Conservation (phyloP, 768 basidiomycete genomes). For the Asterophora parasitica region DNA sequence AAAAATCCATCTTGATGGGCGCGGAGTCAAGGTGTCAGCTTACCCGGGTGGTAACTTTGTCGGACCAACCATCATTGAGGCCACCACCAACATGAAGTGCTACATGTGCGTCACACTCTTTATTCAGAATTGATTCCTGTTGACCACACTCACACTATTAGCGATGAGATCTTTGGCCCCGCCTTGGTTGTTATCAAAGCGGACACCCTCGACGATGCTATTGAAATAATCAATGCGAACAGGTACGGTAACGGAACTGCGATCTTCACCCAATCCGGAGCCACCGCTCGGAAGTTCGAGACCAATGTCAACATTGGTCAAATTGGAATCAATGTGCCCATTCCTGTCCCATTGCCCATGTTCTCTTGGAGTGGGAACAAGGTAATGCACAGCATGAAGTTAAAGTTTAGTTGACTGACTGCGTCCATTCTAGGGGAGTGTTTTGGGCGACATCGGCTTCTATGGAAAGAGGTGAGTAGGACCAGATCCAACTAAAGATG, state of each 20-base stretch:
- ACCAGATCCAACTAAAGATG: neutral
- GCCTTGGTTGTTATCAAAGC: conserved; percentile 75
- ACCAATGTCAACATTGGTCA: conserved; percentile 83
- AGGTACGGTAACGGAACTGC: conserved; percentile 92
- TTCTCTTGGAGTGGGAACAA: conserved; percentile 98
- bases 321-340: conserved; percentile 90
- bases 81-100: conserved; percentile 75
- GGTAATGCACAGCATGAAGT: conserved; percentile 24
- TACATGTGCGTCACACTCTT: conserved; percentile 62
- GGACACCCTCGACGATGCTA: conserved; percentile 84
- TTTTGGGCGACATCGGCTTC: conserved; percentile 83
- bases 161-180: conserved; percentile 95
- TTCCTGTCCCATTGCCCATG: conserved; percentile 89
- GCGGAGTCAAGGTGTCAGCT: conserved; percentile 56
- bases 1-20: conserved; percentile 81
- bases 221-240: conserved; percentile 86
- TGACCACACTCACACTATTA: conserved; percentile 23
- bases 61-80: conserved; percentile 88
- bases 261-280: conserved; percentile 95
- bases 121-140: conserved; percentile 5
- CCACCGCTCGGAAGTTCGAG: conserved; percentile 93
- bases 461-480: conserved; percentile 76
- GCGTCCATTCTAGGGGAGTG: conserved; percentile 45
- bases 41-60: conserved; percentile 93
- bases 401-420: conserved; percentile 1